Evolutionary conservation across 2,329 filamentous ascomycete species (phyloP), one percentile per base, ranked within the genome.

Genomic region (Neurospora crassa): DNA sequence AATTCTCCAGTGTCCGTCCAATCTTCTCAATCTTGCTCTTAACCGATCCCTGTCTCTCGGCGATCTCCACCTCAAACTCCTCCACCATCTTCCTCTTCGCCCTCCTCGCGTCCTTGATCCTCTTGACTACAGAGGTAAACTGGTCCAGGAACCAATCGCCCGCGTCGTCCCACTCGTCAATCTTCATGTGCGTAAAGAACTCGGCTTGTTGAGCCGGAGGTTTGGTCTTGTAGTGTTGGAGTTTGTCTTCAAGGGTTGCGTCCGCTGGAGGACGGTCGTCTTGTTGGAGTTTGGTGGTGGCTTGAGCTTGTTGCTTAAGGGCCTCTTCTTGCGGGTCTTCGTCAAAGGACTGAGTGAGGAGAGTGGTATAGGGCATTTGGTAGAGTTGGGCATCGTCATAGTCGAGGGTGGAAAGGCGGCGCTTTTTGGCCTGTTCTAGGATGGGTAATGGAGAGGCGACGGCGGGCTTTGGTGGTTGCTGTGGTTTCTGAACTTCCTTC

Each of bases 101-200:
- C 71, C 82, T 82, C 11, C 87, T 82, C 24, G 84, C 82, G 69
- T 83, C 80, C 72, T 82, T 83, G 73, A 89, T 77, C 69, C 79
- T 81, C 72, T 82, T 79, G 77, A 88, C 82, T 59, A 89, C 79
- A 3, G 80, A 80, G 8, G 82, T 79, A 73, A 89, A 89, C 73
- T 84, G 84, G 63, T 83, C 83, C 29, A 88, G 79, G 71, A 89
- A 88, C 87, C 87, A 89, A 74, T 89, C 86, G 5, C 87, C 87
- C 1, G 86, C 83, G 16, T 83, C 81, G 74, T 89, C 87, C 87
- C 87, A 89, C 70, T 89, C 87, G 18, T 82, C 79, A 16, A 88
- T 80, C 1, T 84, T 79, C 82, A 89, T 85, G 69, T 82, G 82
- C 2, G 81, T 82, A 75, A 89, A 88, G 70, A 89, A 84, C 0